phyloP scores from a whole-genome alignment of 345 rosid species.

The Murraya paniculata region DNA sequence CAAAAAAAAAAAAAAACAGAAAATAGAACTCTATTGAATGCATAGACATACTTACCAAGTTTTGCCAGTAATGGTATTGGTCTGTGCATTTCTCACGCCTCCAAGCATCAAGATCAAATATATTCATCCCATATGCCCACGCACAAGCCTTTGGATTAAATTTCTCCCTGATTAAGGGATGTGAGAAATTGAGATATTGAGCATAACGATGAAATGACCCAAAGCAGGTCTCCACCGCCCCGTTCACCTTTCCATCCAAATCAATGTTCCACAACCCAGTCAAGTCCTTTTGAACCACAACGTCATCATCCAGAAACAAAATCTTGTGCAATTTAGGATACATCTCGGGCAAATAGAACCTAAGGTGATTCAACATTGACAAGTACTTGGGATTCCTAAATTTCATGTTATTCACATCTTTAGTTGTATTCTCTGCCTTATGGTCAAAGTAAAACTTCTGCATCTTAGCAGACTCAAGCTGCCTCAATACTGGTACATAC shows the following conservation, averaged over 20 bases:
- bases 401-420: conserved; percentile 38
- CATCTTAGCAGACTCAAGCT: conserved; percentile 58
- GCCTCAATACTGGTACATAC: conserved; percentile 69
- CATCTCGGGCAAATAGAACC: conserved; percentile 91
- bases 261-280: conserved; percentile 81
- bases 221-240: conserved; percentile 92
- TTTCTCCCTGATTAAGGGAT: conserved; percentile 66
- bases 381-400: conserved; percentile 58
- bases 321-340: conserved; percentile 78
- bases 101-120: conserved; percentile 92
- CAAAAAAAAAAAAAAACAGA: background rate
- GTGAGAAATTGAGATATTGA: conserved; percentile 71
- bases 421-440: conserved; percentile 43
- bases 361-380: conserved; percentile 75
- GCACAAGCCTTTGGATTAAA: conserved; percentile 82
- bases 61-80: conserved; percentile 41
- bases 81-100: conserved; percentile 36
- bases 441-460: conserved; percentile 51
- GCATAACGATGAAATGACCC: conserved; percentile 85
- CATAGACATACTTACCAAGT: conserved; percentile 24
- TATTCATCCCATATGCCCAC: conserved; percentile 95
- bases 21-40: background rate
- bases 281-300: conserved; percentile 94
- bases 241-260: conserved; percentile 86
- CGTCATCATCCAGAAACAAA: conserved; percentile 83